Base-by-base conservation (phyloP, 2,329 filamentous ascomycete species). In the Aspergillus neotritici region DNA sequence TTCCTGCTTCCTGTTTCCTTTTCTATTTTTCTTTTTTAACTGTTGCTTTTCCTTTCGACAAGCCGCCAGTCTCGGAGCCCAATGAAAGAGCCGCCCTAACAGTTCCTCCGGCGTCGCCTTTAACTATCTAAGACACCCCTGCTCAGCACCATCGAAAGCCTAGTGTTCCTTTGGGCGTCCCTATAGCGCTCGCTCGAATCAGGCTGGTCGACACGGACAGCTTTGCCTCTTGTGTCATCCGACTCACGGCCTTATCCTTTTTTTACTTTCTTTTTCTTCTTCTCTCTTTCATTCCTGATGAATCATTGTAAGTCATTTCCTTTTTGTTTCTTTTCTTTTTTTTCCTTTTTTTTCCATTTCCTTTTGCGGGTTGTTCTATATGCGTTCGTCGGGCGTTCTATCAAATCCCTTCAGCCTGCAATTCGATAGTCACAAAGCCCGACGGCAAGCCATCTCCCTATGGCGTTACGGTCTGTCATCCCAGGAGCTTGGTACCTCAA, bases 181-280 rank as follows among this genome's bases (percentile, higher is more conserved):
- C 44, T 51, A 47, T 43, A 47, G 53, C 54, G 53, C 55, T 48
- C 51, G 48, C 40, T 57, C 44, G 49, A 41, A 35, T 44, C 41
- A 30, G 48, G 39, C 49, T 51, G 50, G 48, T 53, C 43, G 54
- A 48, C 47, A 56, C 48, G 40, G 47, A 54, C 44, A 25, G 21
- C 21, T 25, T 25, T 8, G 21, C 21, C 21, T 25, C 21, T 25
- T 8, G 21, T 25, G 21, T 25, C 21, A 25, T 25, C 21, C 21
- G 7, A 25, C 21, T 25, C 21, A 25, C 21, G 7, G 21, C 21
- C 37, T 32, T 41, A 25, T 8, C 17, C 29, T 39, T 14, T 38
- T n/a, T 4, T 11, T 29, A 29, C 37, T 48, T 32, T 25, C 11
- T 15, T 33, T 36, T 29, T 8, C 30, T 15, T 11, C 31, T 16